phyloP scores from a whole-genome alignment of 805 yeast species.

The Vanderwaltozyma yarrowii region DNA sequence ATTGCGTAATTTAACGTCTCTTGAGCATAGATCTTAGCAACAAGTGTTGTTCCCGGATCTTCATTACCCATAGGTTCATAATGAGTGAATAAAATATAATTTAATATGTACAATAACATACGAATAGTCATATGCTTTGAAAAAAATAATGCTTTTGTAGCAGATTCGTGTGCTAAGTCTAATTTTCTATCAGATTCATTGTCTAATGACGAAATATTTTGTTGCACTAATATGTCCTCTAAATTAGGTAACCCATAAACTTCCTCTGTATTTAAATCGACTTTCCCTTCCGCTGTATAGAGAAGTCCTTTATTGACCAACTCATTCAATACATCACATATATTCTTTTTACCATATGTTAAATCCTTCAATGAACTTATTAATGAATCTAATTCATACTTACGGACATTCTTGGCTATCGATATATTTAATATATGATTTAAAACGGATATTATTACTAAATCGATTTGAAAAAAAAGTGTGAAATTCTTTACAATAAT shows the following conservation, averaged over 20 bases:
- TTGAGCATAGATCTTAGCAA: constrained; percentile 35
- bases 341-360: constrained; percentile 25
- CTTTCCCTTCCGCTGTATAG: constrained; percentile 20
- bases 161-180: constrained; percentile 32
- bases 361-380: constrained; percentile 27
- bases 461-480: constrained; percentile 37
- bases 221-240: constrained; percentile 8
- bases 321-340: constrained; percentile 20
- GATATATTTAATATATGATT: constrained; percentile 27
- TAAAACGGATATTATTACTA: constrained; percentile 28
- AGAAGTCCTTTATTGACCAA: constrained; percentile 22
- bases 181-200: constrained; percentile 22
- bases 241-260: constrained; percentile 25
- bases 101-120: constrained; percentile 40
- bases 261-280: constrained; percentile 16
- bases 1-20: constrained; percentile 33
- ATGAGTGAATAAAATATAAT: constrained; percentile 38
- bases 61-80: constrained; percentile 33
- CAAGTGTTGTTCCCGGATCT: constrained; percentile 25
- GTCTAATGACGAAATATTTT: neutral
- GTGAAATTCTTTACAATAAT: constrained; percentile 39
- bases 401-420: constrained; percentile 32
- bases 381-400: constrained; percentile 30
- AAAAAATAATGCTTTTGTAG: constrained; percentile 33
- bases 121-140: constrained; percentile 33